Conservation (phyloP, 495 filamentous ascomycete genomes). For the Cudoniella acicularis region DNA sequence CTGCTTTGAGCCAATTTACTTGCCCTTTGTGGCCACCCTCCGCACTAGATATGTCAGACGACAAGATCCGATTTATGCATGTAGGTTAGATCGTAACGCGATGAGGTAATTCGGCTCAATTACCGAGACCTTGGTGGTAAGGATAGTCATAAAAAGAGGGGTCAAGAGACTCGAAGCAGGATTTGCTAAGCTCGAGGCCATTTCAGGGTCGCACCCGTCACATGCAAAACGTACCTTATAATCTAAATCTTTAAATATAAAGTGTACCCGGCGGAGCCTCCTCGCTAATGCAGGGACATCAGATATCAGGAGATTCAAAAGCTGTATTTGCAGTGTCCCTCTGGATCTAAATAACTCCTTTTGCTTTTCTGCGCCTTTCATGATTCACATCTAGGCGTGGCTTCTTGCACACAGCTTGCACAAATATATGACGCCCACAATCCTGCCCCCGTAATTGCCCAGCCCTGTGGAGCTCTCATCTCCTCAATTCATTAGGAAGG, state of each 20-base stretch:
- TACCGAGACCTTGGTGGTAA: neutral
- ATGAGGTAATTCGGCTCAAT: neutral
- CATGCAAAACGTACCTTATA: neutral
- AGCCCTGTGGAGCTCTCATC: neutral
- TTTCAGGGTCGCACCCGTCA: neutral
- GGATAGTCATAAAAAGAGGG: neutral
- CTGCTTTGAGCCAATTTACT: neutral
- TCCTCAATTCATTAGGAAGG: neutral
- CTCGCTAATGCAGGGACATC: slow-evolving; percentile 35
- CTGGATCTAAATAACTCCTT: slow-evolving; percentile 21
- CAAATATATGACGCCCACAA: neutral
- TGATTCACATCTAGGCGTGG: slow-evolving; percentile 10
- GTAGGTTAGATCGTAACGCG: neutral
- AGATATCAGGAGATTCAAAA: slow-evolving; percentile 14
- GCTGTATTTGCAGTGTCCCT: slow-evolving; percentile 12
- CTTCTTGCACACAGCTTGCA: slow-evolving; percentile 1
- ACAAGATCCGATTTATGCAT: neutral
- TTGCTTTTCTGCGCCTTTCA: slow-evolving; percentile 26
- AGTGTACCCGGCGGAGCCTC: slow-evolving; percentile 12
- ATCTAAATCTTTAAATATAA: neutral
- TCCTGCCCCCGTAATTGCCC: neutral
- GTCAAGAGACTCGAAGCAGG: neutral
- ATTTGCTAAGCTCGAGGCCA: neutral
- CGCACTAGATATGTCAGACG: neutral
- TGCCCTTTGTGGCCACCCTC: neutral